These are phyloP conservation scores for Coniochaeta ligniaria DNA, from an alignment of 2,329 filamentous ascomycete species.

Conservation along the genomic window DNA sequence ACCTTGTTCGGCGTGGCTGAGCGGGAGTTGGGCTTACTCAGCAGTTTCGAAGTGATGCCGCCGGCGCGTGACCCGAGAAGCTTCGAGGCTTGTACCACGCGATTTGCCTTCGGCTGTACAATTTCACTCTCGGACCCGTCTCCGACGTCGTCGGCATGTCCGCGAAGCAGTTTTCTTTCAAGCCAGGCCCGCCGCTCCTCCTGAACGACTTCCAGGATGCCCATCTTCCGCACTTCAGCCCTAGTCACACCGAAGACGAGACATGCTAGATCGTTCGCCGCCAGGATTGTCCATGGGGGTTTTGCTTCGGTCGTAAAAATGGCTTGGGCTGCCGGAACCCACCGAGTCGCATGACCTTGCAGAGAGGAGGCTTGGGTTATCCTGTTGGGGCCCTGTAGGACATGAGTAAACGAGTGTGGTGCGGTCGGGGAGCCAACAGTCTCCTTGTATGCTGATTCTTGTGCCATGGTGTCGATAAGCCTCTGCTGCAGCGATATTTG, in stretches of 20 bases:
- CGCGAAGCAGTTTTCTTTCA: constrained; percentile 70
- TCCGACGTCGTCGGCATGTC: constrained; percentile 41
- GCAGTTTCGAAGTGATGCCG: constrained; percentile 79
- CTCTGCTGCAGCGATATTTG: constrained; percentile 71
- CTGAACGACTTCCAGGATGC: constrained; percentile 90
- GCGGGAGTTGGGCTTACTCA: constrained; percentile 71
- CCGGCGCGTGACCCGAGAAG: constrained; percentile 63
- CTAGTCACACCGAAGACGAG: constrained; percentile 99
- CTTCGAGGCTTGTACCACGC: constrained; percentile 33
- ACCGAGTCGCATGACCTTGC: constrained; percentile 87
- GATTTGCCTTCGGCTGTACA: constrained; percentile 27
- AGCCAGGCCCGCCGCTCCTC: constrained; percentile 85
- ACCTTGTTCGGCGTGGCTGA: constrained; percentile 43
- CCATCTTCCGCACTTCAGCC: constrained; percentile 87
- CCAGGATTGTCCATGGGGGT: constrained; percentile 90
- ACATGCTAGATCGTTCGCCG: constrained; percentile 93
- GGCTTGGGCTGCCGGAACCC: constrained; percentile 85
- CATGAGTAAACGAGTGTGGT: constrained; percentile 28
- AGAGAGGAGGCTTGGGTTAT: constrained; percentile 43
- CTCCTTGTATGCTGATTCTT: constrained; percentile 37
- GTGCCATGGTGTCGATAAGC: constrained; percentile 76
- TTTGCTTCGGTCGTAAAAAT: constrained; percentile 95
- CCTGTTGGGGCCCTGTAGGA: constrained; percentile 35
- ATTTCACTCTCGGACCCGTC: constrained; percentile 28
- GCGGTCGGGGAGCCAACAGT: constrained; percentile 30